A percentile compares a stretch with the other conserved stretches of the same genome.
These are phyloP conservation scores for Fusarium pseudonygamai DNA, from an alignment of 2,329 filamentous ascomycete genomes.

Conservation along the genomic window DNA sequence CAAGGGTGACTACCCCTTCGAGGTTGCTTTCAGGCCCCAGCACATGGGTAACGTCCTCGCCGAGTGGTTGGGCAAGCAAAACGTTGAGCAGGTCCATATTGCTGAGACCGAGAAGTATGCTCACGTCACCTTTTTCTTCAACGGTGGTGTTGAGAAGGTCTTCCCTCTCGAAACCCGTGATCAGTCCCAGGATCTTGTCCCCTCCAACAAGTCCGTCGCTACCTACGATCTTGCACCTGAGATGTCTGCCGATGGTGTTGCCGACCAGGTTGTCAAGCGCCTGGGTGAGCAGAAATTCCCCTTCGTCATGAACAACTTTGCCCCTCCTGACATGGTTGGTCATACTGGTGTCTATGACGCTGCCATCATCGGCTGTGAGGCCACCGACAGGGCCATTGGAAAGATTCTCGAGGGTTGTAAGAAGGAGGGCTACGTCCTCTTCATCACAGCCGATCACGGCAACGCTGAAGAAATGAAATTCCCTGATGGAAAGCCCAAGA, in stretches of 20 bases:
- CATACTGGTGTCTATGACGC: conserved; percentile 98
- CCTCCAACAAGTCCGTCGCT: conserved; percentile 87
- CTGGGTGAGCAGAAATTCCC: conserved; percentile 87
- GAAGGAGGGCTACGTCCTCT: conserved; percentile 90
- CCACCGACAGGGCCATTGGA: conserved; percentile 94
- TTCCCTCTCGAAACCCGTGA: conserved; percentile 93
- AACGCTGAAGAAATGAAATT: conserved; percentile 99
- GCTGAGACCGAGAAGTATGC: conserved; percentile 99
- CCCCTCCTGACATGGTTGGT: conserved; percentile 98
- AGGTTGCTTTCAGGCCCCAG: conserved; percentile 92
- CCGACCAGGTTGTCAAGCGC: conserved; percentile 87
- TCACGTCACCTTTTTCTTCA: conserved; percentile 99
- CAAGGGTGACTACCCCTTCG: conserved; percentile 94
- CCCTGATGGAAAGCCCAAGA: conserved; percentile 94
- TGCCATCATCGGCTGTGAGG: conserved; percentile 82
- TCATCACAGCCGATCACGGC: conserved; percentile 96
- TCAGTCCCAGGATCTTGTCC: conserved; percentile 79
- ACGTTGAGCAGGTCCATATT: conserved; percentile 91
- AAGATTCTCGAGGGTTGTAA: conserved; percentile 93
- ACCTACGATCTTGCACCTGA: conserved; percentile 96
- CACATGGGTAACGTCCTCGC: conserved; percentile 98
- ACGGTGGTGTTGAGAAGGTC: conserved; percentile 96
- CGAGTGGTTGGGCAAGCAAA: conserved; percentile 92
- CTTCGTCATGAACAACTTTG: conserved; percentile 99
- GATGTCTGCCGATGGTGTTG: conserved; percentile 94